These are phyloP conservation scores for Arabidopsis arenosa DNA, from an alignment of 345 rosid species.

Conservation along the genomic window DNA sequence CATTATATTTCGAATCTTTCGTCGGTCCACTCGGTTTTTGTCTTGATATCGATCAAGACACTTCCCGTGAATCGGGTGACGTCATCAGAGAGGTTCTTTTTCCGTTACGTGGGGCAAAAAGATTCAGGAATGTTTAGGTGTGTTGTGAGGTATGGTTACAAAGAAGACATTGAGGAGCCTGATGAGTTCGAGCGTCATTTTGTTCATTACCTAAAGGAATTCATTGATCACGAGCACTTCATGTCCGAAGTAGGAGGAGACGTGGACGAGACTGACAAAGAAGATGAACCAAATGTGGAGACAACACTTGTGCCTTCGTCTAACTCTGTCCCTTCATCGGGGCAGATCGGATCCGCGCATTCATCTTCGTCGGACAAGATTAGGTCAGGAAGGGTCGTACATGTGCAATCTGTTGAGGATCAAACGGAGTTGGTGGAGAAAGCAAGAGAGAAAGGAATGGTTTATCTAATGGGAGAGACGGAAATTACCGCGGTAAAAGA, in stretches of 20 bases:
- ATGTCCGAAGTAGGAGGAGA: constrained; percentile 42
- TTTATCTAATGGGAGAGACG: constrained; percentile 72
- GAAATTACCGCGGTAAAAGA: constrained; percentile 57
- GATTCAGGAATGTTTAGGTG: constrained; percentile 72
- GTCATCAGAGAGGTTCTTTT: constrained; percentile 63
- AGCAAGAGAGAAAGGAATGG: constrained; percentile 67
- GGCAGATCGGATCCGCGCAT: constrained; percentile 43
- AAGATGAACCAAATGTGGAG: constrained; percentile 46
- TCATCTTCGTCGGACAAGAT: constrained; percentile 44
- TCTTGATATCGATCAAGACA: constrained; percentile 70
- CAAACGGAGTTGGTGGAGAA: constrained; percentile 62
- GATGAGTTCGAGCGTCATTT: constrained; percentile 59
- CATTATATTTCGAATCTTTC: constrained; percentile 68
- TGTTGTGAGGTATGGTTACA: constrained; percentile 74
- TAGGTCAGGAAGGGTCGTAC: constrained; percentile 10
- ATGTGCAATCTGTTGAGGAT: constrained; percentile 44
- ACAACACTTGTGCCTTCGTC: constrained; percentile 33
- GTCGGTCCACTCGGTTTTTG: constrained; percentile 64
- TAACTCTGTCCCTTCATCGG: constrained; percentile 50
- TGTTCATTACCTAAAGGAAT: constrained; percentile 57
- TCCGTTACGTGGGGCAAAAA: constrained; percentile 66
- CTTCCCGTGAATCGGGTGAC: constrained; percentile 63
- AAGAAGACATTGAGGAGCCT: constrained; percentile 52
- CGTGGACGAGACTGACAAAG: constrained; percentile 38
- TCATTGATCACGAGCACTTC: constrained; percentile 55